phyloP scores from a whole-genome alignment of 768 basidiomycete genomes.

The Trametes cinnabarina region DNA sequence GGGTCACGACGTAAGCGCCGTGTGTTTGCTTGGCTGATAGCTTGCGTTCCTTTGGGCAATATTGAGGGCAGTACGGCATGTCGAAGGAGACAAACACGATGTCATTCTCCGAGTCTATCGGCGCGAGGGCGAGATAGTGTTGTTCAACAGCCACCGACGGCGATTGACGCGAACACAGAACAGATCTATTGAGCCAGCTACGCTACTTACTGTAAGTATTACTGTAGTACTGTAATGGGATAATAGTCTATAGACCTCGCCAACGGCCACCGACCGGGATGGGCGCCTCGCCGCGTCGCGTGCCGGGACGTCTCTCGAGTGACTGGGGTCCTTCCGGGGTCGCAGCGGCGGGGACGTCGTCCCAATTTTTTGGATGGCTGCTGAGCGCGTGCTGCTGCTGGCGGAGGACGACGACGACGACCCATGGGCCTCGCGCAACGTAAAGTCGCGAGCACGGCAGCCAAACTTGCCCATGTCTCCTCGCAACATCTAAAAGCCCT shows the following conservation, averaged over 20 bases:
- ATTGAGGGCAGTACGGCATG: too few relatives aligned
- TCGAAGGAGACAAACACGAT: too few relatives aligned
- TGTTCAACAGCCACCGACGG: too few relatives aligned
- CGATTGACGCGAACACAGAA: too few relatives aligned
- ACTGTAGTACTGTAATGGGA: too few relatives aligned
- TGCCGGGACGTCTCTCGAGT: slow-evolving; percentile 5
- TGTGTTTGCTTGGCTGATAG: not conserved
- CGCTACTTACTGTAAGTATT: too few relatives aligned
- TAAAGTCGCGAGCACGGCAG: slow-evolving; percentile 48
- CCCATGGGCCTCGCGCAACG: slow-evolving; percentile 61
- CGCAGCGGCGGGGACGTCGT: slow-evolving; percentile 7
- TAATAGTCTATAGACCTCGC: too few relatives aligned
- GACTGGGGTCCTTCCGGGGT: slow-evolving; percentile 15
- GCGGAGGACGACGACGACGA: slow-evolving; percentile 21
- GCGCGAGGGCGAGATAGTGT: not conserved
- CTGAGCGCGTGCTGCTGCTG: slow-evolving; percentile 23
- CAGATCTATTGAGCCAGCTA: too few relatives aligned
- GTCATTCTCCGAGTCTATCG: not conserved
- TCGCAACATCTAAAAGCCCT: slow-evolving; percentile 53
- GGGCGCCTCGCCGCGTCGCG: not conserved
- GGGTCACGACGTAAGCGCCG: too few relatives aligned
- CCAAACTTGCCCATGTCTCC: slow-evolving; percentile 52
- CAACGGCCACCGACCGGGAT: too few relatives aligned
- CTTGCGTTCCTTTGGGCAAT: not conserved
- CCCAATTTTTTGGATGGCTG: slow-evolving; percentile 17